These are phyloP conservation scores for Skeletonema potamos DNA, from an alignment of 108 stramenopile genomes.

Conservation along the genomic window DNA sequence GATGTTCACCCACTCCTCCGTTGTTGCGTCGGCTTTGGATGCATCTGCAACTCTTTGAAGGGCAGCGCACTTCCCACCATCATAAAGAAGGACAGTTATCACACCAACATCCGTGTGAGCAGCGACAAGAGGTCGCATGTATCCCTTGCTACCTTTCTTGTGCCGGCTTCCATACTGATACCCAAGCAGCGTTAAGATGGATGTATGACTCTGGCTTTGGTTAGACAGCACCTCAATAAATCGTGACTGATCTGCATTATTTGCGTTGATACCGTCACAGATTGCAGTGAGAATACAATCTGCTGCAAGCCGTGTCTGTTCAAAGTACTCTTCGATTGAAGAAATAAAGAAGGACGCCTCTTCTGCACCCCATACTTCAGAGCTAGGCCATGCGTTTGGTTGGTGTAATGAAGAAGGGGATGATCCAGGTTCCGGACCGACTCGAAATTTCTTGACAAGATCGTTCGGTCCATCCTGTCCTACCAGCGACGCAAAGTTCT, in stretches of 20 bases:
- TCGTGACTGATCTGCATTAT: constrained; percentile 15
- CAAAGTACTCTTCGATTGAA: constrained; percentile 57
- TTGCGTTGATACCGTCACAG: constrained; percentile 54
- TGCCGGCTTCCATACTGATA: constrained; percentile 65
- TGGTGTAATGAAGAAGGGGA: constrained; percentile 49
- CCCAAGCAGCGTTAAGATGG: constrained; percentile 72
- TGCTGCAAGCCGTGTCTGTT: constrained; percentile 39
- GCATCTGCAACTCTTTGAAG: constrained; percentile 48
- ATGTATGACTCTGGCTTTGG: constrained; percentile 41
- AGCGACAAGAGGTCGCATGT: constrained; percentile 58
- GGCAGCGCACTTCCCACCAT: constrained; percentile 59
- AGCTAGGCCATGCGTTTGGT: constrained; percentile 68
- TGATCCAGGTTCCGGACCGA: constrained; percentile 44
- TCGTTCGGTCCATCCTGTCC: constrained; percentile 70
- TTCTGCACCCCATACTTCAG: constrained; percentile 46
- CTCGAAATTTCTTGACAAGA: constrained; percentile 71
- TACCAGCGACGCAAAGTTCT: constrained; percentile 74
- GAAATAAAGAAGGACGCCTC: constrained; percentile 38
- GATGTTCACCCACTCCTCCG: constrained; percentile 57
- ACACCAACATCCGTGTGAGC: constrained; percentile 81
- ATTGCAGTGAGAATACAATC: constrained; percentile 57
- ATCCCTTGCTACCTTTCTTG: constrained; percentile 50
- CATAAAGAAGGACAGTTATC: constrained; percentile 72
- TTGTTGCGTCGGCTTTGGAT: neutral
- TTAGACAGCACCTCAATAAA: constrained; percentile 29